Conservation (phyloP, 163 green algal species). For the Scenedesmus sp. region DNA sequence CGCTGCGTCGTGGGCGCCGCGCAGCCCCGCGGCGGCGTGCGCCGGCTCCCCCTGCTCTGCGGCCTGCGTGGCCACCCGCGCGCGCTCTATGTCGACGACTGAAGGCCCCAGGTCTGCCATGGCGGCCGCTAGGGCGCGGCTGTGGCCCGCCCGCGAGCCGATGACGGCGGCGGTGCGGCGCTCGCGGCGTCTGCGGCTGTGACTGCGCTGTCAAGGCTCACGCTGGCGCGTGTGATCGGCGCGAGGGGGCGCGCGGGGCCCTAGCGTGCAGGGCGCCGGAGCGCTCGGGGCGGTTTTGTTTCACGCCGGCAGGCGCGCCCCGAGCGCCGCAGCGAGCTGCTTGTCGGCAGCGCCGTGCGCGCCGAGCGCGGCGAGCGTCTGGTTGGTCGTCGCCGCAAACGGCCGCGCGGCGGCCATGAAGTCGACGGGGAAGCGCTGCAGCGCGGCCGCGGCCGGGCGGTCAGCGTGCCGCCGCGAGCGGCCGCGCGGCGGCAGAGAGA, state of each 20-base stretch:
- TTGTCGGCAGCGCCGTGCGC: neutral
- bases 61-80: neutral
- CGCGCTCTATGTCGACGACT: conserved; percentile 18
- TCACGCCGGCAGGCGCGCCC: no score
- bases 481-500: neutral
- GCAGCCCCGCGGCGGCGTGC: conserved; percentile 2
- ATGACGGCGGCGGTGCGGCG: no score
- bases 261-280: no score
- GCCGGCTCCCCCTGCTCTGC: neutral
- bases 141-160: no score
- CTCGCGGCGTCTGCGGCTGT: no score
- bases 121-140: no score
- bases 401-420: conserved; percentile 30
- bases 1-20: conserved; percentile 3
- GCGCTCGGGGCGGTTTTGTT: no score
- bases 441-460: no score
- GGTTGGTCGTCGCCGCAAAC: conserved; percentile 28
- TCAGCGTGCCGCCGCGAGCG: neutral
- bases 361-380: conserved; percentile 37
- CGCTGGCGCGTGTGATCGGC: no score
- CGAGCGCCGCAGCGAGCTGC: no score
- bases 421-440: conserved; percentile 34
- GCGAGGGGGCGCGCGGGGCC: no score
- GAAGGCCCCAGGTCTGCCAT: conserved; percentile 5
- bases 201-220: no score